phyloP scores from a whole-genome alignment of 441 rosid genomes.

The Arabidopsis lyrata region DNA sequence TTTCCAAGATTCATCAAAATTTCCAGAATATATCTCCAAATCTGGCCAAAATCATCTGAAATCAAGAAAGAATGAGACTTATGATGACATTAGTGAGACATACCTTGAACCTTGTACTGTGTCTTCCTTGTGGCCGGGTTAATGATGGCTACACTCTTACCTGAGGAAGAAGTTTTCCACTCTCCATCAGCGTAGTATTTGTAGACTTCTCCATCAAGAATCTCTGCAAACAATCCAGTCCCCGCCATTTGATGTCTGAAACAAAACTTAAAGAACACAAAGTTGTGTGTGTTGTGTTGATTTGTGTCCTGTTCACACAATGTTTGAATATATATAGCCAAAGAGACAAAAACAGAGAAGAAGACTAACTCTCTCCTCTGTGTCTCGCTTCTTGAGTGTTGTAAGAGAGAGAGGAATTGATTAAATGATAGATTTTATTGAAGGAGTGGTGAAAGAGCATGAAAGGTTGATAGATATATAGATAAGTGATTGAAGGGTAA shows the following conservation, averaged over 20 bases:
- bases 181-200: slow-evolving; percentile 84
- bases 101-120: slow-evolving; percentile 97
- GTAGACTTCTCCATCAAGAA: slow-evolving; percentile 77
- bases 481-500: slow-evolving; percentile 24
- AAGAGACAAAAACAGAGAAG: slow-evolving; percentile 32
- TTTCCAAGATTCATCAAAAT: not conserved
- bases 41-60: not conserved
- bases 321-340: slow-evolving; percentile 34
- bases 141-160: slow-evolving; percentile 77
- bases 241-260: slow-evolving; percentile 71
- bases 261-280: slow-evolving; percentile 20
- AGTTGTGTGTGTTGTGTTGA: not conserved
- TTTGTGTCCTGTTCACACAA: slow-evolving; percentile 25
- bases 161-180: slow-evolving; percentile 84
- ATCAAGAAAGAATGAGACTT: not conserved
- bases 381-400: slow-evolving; percentile 40
- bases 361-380: slow-evolving; percentile 17
- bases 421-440: slow-evolving; percentile 6
- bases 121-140: slow-evolving; percentile 87
- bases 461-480: slow-evolving; percentile 34
- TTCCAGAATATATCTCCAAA: too few species aligned
- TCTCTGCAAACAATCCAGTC: slow-evolving; percentile 74
- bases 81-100: slow-evolving; percentile 12
- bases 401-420: not conserved
- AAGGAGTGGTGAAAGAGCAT: slow-evolving; percentile 46